These are phyloP conservation scores for Leucosporidium yakuticum DNA, from an alignment of 768 basidiomycete species.

Conservation along the genomic window DNA sequence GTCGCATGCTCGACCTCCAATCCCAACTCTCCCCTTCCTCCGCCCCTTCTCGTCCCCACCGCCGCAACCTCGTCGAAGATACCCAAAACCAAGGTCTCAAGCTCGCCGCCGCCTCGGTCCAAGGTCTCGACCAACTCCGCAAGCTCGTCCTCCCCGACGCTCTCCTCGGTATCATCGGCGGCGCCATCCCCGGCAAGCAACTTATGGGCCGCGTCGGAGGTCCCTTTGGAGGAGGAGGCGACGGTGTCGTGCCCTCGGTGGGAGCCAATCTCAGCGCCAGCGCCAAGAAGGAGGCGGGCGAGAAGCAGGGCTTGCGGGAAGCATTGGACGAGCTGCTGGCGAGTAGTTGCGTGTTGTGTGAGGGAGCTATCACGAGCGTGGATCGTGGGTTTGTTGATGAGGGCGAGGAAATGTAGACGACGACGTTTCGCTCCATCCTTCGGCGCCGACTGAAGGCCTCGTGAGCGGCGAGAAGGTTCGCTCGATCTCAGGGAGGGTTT, in stretches of 20 bases:
- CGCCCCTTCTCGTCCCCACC: conserved; percentile 10
- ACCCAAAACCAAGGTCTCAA: conserved; percentile 31
- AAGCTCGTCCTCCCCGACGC: conserved; percentile 93
- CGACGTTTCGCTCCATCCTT: no score
- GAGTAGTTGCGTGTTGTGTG: conserved; percentile 86
- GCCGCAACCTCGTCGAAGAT: conserved; percentile 25
- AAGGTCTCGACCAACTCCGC: conserved; percentile 61
- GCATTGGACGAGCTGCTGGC: conserved; percentile 87
- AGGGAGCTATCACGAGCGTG: conserved; percentile 74
- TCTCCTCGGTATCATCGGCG: conserved; percentile 71
- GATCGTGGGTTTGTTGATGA: conserved; percentile 87
- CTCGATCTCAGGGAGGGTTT: no score
- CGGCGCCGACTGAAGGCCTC: no score
- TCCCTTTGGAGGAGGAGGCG: conserved; percentile 37
- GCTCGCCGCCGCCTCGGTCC: conserved; percentile 37
- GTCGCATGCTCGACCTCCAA: conserved; percentile 79
- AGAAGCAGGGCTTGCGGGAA: conserved; percentile 66
- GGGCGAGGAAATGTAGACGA: conserved; percentile 29
- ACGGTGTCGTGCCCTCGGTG: conserved; percentile 45
- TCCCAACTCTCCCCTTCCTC: conserved; percentile 62
- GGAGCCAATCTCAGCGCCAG: conserved; percentile 46
- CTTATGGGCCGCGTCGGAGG: conserved; percentile 8
- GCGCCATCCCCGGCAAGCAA: conserved; percentile 29
- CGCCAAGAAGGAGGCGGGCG: conserved; percentile 65
- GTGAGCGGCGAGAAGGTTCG: no score